Percentiles rank a stretch among this genome's conserved stretches.
These are phyloP conservation scores for Aspergillus diversus DNA, from an alignment of 495 filamentous ascomycete genomes.

Conservation along the genomic window DNA sequence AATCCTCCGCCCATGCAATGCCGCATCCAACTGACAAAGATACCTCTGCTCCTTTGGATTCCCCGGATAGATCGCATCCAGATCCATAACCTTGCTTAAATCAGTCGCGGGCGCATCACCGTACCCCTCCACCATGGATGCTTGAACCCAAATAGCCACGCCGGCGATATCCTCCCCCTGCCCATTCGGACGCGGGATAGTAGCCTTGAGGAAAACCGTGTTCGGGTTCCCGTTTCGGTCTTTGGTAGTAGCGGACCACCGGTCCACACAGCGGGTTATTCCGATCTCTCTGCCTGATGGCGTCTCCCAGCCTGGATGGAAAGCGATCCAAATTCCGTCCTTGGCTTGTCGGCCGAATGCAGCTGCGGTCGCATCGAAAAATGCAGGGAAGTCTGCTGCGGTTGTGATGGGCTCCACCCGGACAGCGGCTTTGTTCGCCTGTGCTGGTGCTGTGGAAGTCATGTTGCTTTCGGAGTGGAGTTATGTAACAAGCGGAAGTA, in stretches of 20 bases:
- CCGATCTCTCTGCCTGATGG: constrained; percentile 33
- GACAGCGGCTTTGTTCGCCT: background rate
- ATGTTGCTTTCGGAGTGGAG: background rate
- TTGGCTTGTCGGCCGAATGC: constrained; percentile 45
- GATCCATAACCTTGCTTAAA: constrained; percentile 24
- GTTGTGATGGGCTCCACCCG: constrained; percentile 11
- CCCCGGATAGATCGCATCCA: constrained; percentile 39
- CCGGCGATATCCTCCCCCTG: constrained; percentile 36
- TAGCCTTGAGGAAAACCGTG: constrained; percentile 49
- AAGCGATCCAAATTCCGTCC: constrained; percentile 46
- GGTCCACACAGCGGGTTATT: constrained; percentile 30
- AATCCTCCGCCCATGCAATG: constrained; percentile 33
- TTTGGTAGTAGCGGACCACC: constrained; percentile 36
- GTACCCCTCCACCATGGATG: constrained; percentile 36
- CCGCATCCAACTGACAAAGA: constrained; percentile 32
- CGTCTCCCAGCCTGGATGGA: constrained; percentile 50
- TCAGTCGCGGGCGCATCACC: constrained; percentile 37
- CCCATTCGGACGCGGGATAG: constrained; percentile 27
- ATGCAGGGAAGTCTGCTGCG: constrained; percentile 8
- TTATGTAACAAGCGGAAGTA: too few species aligned
- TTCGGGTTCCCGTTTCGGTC: constrained; percentile 40
- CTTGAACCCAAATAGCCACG: constrained; percentile 45
- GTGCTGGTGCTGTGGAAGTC: background rate
- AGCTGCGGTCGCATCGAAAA: constrained; percentile 19
- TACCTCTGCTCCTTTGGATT: constrained; percentile 42